These are phyloP conservation scores for Hebeloma cylindrosporum DNA, from an alignment of 768 basidiomycete species.

Conservation along the genomic window DNA sequence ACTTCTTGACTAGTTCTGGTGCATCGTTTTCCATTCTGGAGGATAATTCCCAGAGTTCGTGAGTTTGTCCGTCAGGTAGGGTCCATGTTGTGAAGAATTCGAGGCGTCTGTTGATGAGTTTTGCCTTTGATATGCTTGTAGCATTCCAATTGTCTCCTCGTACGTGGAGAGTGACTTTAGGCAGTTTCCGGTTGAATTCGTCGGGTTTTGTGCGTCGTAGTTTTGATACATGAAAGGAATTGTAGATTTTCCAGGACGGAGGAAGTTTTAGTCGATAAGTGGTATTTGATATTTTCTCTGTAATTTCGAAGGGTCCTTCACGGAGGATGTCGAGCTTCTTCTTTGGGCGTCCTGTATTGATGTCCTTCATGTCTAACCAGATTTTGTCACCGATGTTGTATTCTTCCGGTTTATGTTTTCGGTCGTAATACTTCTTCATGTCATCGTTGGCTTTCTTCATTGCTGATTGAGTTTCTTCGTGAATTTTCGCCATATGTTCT, in stretches of 20 bases:
- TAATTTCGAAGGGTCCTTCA: not conserved
- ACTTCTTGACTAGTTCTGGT: too few species aligned
- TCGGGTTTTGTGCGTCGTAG: too few species aligned
- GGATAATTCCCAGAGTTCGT: too few species aligned
- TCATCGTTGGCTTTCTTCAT: slow-evolving; percentile 1
- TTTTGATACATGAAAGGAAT: too few species aligned
- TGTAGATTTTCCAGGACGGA: not conserved
- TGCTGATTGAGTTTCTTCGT: slow-evolving; percentile 1
- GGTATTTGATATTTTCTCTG: not conserved
- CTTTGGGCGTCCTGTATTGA: not conserved
- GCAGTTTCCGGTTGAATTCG: too few species aligned
- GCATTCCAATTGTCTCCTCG: slow-evolving; percentile 1
- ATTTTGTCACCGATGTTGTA: not conserved
- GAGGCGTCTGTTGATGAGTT: not conserved
- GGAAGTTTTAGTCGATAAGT: not conserved
- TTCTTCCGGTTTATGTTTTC: slow-evolving; percentile 3
- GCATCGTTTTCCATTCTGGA: too few species aligned
- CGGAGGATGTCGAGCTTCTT: not conserved
- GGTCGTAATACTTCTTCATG: slow-evolving; percentile 2
- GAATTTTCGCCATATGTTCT: not conserved
- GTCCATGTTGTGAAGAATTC: not conserved
- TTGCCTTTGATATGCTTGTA: too few species aligned
- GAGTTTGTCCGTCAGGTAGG: too few species aligned
- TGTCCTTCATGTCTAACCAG: too few species aligned
- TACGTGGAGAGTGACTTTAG: not conserved